These are phyloP conservation scores for Irpex sp. DNA, from an alignment of 1,284 basidiomycete species.

Conservation along the genomic window DNA sequence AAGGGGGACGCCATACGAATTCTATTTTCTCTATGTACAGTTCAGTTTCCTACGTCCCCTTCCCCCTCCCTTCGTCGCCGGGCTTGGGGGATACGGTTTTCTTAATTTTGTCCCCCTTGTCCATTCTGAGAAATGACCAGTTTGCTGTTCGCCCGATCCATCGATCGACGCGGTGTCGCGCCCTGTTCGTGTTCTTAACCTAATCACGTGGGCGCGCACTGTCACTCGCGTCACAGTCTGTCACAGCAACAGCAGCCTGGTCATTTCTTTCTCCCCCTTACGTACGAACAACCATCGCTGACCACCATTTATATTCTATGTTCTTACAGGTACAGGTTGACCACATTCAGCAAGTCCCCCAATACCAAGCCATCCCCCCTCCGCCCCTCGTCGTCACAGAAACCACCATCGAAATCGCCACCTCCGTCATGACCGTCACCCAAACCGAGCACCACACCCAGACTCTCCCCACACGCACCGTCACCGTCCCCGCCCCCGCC, in stretches of 20 bases:
- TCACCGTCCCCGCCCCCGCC: constrained; percentile 70
- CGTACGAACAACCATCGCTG: constrained; percentile 29
- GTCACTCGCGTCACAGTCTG: constrained; percentile 16
- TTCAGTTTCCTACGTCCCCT: constrained; percentile 64
- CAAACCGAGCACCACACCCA: constrained; percentile 51
- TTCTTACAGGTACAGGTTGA: constrained; percentile 26
- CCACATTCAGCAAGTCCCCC: constrained; percentile 35
- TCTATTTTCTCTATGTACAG: constrained; percentile 46
- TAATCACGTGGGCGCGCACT: constrained; percentile 38
- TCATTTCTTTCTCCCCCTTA: constrained; percentile 19
- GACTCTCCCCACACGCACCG: constrained; percentile 41
- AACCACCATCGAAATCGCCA: constrained; percentile 41
- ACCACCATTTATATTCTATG: constrained; percentile 29
- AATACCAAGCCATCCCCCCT: constrained; percentile 54
- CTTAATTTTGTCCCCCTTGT: constrained; percentile 71
- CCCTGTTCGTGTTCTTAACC: constrained; percentile 23
- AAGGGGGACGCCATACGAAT: constrained; percentile 61
- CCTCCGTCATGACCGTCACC: constrained; percentile 62
- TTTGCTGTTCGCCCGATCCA: constrained; percentile 19
- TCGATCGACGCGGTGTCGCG: constrained; percentile 13
- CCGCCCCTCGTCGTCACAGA: constrained; percentile 51
- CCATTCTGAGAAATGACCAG: constrained; percentile 47
- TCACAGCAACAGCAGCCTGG: constrained; percentile 15
- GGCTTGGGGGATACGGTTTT: constrained; percentile 80
- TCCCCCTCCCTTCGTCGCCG: constrained; percentile 69